Conservation (phyloP, 2,329 filamentous ascomycete species). For the Acrocalymma vagum region DNA sequence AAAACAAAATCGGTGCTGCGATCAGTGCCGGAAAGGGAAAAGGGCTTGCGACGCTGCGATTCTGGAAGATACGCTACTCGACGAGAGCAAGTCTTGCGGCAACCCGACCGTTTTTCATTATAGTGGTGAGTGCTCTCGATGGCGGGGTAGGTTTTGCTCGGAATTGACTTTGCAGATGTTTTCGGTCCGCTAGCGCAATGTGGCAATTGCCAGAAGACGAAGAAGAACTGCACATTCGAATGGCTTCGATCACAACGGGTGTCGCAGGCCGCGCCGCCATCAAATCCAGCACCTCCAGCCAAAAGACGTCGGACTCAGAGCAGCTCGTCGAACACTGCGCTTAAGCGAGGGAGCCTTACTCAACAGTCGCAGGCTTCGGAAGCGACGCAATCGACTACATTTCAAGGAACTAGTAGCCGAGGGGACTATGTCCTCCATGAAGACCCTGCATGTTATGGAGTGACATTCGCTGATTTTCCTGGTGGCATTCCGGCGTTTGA, state of each 20-base stretch:
- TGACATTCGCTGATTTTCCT: conserved; percentile 41
- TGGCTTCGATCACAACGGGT: conserved; percentile 51
- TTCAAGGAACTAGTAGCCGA: too few species aligned
- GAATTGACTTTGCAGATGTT: conserved; percentile 38
- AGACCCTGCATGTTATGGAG: conserved; percentile 25
- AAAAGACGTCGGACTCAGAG: conserved; percentile 42
- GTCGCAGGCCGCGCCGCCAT: conserved; percentile 32
- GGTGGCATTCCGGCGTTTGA: conserved; percentile 24
- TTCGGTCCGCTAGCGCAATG: conserved; percentile 47
- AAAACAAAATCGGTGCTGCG: conserved; percentile 56
- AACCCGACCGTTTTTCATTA: conserved; percentile 43
- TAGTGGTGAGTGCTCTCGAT: conserved; percentile 35
- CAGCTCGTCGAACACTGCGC: conserved; percentile 7
- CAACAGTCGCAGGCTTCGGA: conserved; percentile 3
- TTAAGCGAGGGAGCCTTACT: conserved; percentile 2
- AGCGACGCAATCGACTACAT: conserved; percentile 13
- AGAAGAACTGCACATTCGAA: conserved; percentile 55
- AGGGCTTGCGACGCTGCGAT: conserved; percentile 54
- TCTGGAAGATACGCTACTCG: conserved; percentile 41
- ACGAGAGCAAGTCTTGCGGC: conserved; percentile 26
- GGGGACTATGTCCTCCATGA: conserved; percentile 9
- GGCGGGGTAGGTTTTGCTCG: background rate
- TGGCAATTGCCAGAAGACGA: conserved; percentile 55
- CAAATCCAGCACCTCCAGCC: conserved; percentile 25
- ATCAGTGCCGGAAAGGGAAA: conserved; percentile 57